Conservation (phyloP, 495 filamentous ascomycete species). For the Penicillium cataractarum region DNA sequence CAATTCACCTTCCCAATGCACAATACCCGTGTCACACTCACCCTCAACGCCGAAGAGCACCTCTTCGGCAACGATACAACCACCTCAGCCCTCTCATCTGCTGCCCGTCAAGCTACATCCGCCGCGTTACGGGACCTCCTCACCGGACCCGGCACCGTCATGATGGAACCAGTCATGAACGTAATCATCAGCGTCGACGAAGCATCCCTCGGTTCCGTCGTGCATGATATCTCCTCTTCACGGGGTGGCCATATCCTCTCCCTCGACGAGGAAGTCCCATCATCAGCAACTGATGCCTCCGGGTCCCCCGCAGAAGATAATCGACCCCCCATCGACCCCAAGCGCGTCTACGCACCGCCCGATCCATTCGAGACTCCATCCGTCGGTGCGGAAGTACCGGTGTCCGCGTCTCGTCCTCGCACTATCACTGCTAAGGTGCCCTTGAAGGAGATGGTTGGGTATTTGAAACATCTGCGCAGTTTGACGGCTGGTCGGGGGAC, state of each 20-base stretch:
- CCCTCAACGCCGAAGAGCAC: conserved; percentile 65
- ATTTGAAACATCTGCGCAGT: conserved; percentile 85
- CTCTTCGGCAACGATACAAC: conserved; percentile 69
- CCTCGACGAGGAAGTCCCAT: conserved; percentile 64
- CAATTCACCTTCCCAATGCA: conserved; percentile 76
- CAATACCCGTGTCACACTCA: conserved; percentile 66
- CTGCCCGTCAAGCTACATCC: conserved; percentile 72
- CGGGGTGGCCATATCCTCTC: conserved; percentile 86
- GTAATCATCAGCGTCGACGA: conserved; percentile 85
- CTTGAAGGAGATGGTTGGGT: conserved; percentile 95
- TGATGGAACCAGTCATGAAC: conserved; percentile 94
- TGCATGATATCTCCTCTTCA: conserved; percentile 82
- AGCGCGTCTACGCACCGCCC: conserved; percentile 77
- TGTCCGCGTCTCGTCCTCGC: conserved; percentile 46
- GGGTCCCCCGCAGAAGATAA: conserved; percentile 25
- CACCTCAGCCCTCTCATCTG: conserved; percentile 74
- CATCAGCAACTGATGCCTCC: conserved; percentile 31
- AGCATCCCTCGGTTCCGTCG: conserved; percentile 76
- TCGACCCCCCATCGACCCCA: conserved; percentile 59
- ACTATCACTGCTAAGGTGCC: conserved; percentile 84
- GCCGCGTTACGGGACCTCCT: conserved; percentile 60
- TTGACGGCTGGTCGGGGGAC: conserved; percentile 88
- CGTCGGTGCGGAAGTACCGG: conserved; percentile 26
- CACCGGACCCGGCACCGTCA: conserved; percentile 47
- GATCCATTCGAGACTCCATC: conserved; percentile 73